Percentiles rank a stretch among this genome's conserved stretches.
phyloP scores from a whole-genome alignment of 305 asterid species.

The Plantago lanceolata region DNA sequence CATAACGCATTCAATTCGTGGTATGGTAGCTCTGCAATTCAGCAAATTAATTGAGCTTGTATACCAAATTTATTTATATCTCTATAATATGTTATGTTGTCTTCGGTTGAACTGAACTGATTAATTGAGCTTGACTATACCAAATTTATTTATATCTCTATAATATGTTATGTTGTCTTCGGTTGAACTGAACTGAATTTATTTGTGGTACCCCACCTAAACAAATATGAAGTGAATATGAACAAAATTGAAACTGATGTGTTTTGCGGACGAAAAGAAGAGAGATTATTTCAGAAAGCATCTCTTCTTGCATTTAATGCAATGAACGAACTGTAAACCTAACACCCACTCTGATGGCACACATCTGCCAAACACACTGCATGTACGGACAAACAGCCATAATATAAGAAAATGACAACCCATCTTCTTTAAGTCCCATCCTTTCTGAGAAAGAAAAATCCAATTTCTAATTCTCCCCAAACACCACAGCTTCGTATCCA shows the following conservation, averaged over 20 bases:
- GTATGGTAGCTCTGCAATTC: background rate
- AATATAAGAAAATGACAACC: constrained; percentile 25
- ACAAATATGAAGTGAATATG: too few species aligned
- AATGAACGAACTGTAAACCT: constrained; percentile 39
- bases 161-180: too few species aligned
- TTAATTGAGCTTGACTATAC: too few species aligned
- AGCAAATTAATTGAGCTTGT: too few species aligned
- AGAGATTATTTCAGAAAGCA: background rate
- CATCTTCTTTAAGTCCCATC: background rate
- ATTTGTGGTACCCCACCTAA: too few species aligned
- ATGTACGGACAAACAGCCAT: background rate
- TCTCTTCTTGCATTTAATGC: constrained; percentile 30
- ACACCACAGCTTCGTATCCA: background rate
- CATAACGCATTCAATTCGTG: background rate
- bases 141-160: too few species aligned
- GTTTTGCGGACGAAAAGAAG: too few species aligned
- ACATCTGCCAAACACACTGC: constrained; percentile 8
- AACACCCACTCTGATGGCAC: constrained; percentile 31
- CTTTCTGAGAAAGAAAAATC: background rate
- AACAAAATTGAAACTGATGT: too few species aligned
- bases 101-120: too few species aligned
- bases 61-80: too few species aligned
- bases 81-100: too few species aligned
- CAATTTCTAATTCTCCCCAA: constrained; percentile 4
- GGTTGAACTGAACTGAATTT: too few species aligned